These are phyloP conservation scores for Thelonectria rubi DNA, from an alignment of 2,329 filamentous ascomycete species.

Conservation along the genomic window DNA sequence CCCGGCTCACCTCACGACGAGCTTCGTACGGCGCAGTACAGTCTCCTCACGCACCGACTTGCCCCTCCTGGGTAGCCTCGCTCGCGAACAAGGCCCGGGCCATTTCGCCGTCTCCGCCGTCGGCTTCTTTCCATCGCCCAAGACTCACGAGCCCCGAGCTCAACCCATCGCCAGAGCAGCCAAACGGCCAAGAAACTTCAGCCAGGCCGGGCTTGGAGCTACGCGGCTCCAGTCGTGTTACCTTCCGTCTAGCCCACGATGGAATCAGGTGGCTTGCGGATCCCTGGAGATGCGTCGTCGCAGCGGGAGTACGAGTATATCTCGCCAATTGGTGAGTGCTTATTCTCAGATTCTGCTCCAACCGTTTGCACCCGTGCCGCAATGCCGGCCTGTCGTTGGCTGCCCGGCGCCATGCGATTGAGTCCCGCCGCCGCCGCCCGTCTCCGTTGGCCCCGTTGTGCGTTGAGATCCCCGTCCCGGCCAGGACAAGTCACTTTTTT, in stretches of 20 bases:
- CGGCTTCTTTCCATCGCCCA: slow-evolving; percentile 25
- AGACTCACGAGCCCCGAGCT: slow-evolving; percentile 2
- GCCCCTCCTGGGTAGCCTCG: slow-evolving; percentile 39
- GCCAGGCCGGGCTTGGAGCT: slow-evolving; percentile 26
- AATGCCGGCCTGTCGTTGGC: slow-evolving; percentile 57
- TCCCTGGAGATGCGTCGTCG: slow-evolving; percentile 57
- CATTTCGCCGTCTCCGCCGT: slow-evolving; percentile 29
- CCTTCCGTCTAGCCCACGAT: slow-evolving; percentile 42
- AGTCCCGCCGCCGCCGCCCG: slow-evolving; percentile 38
- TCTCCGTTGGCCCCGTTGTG: slow-evolving; percentile 36
- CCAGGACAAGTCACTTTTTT: slow-evolving; percentile 31
- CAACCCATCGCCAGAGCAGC: slow-evolving; percentile 29
- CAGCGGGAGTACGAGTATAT: slow-evolving; percentile 52
- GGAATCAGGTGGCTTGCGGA: slow-evolving; percentile 54
- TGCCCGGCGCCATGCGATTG: slow-evolving; percentile 40
- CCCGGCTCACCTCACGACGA: slow-evolving; percentile 24
- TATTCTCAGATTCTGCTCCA: slow-evolving; percentile 44
- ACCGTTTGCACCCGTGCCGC: slow-evolving; percentile 60
- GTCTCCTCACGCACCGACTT: slow-evolving; percentile 40
- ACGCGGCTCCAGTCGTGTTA: slow-evolving; percentile 35
- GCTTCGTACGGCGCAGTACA: no score
- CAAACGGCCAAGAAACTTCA: neutral
- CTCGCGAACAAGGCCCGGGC: slow-evolving; percentile 25
- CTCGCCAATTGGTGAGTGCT: slow-evolving; percentile 64
- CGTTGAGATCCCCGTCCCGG: slow-evolving; percentile 37